Evolutionary conservation across 305 asterid species (phyloP), one percentile per base, ranked within the genome.

Genomic region (Fraxinus sp.): DNA sequence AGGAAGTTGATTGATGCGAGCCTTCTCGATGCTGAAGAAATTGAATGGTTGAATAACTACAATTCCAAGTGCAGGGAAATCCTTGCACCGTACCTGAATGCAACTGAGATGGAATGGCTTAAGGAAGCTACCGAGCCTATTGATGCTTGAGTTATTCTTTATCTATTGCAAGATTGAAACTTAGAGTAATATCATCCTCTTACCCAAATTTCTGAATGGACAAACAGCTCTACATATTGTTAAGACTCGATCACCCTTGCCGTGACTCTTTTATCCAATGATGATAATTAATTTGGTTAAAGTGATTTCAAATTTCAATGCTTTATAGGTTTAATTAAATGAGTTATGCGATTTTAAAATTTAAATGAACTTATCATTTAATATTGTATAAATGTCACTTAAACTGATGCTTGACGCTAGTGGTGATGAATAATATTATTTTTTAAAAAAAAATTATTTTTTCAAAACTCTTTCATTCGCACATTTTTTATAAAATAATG

Each of bases 31-130:
- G 88, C 94, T 0, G 98, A 96, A 90, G 99, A 96, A 85, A 88
- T 93, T 73, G 92, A 91, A 68, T 96, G 98, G 98, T 80, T 96
- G 92, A 92, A 96, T 87, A 82, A 73, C 80, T 96, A 96, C 91
- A 97, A 96, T 79, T 84, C 90, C 6, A 89, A 79, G 83, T 95
- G 98, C 88, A 83, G 94, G 79, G 93, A 91, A 59, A 89, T 94
- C 74, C 88, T 96, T 0, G 91, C 93, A 39, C 93, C 98, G 20
- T 84, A 86, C 85, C 73, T 96, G 93, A 83, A 89, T 87, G 81
- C 88, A 62, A 77, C 80, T 71, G 99, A 96, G 88, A 83, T 84
- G 91, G 97, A 89, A 72, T 96, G 99, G 99, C 91, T 96, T 85
- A 89, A 89, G 86, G 86, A 92, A 82, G 98, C 99, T 79, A 91